Conservation (phyloP, 345 rosid species). For the Orychophragmus violaceus region DNA sequence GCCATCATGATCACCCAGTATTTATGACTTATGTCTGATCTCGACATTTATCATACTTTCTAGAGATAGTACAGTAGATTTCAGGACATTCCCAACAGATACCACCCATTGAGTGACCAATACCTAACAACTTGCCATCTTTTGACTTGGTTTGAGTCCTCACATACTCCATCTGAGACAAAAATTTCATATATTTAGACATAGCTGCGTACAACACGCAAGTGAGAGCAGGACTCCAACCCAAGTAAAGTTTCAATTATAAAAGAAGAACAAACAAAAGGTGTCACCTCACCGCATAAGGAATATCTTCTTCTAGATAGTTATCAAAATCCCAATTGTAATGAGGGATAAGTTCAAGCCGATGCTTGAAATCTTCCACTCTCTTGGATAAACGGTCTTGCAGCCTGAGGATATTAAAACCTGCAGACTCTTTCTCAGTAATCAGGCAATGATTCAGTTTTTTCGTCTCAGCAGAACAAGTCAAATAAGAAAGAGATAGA, state of each 20-base stretch:
- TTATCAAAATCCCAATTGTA: slow-evolving; percentile 92
- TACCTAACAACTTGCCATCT: slow-evolving; percentile 68
- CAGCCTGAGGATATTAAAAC: slow-evolving; percentile 27
- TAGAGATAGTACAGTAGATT: too few relatives aligned
- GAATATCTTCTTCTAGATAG: slow-evolving; percentile 77
- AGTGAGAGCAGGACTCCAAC: too few relatives aligned
- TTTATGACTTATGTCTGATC: too few relatives aligned
- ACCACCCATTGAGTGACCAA: slow-evolving; percentile 99
- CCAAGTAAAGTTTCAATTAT: background rate
- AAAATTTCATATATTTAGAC: background rate
- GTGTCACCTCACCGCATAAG: slow-evolving; percentile 87
- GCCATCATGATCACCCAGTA: too few relatives aligned
- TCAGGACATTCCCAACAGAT: too few relatives aligned
- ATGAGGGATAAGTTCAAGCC: slow-evolving; percentile 51
- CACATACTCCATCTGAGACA: slow-evolving; percentile 71
- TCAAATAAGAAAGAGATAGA: background rate
- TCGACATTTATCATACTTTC: too few relatives aligned
- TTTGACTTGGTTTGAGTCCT: slow-evolving; percentile 47
- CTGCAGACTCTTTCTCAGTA: too few relatives aligned
- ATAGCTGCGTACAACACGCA: too few relatives aligned
- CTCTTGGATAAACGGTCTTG: slow-evolving; percentile 38
- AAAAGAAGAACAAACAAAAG: slow-evolving; percentile 21
- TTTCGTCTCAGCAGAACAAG: slow-evolving; percentile 5
- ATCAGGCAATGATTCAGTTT: too few relatives aligned
- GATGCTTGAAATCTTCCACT: slow-evolving; percentile 47